These are phyloP conservation scores for Heliamphora pulchella DNA, from an alignment of 179 eudicot species.

Conservation along the genomic window DNA sequence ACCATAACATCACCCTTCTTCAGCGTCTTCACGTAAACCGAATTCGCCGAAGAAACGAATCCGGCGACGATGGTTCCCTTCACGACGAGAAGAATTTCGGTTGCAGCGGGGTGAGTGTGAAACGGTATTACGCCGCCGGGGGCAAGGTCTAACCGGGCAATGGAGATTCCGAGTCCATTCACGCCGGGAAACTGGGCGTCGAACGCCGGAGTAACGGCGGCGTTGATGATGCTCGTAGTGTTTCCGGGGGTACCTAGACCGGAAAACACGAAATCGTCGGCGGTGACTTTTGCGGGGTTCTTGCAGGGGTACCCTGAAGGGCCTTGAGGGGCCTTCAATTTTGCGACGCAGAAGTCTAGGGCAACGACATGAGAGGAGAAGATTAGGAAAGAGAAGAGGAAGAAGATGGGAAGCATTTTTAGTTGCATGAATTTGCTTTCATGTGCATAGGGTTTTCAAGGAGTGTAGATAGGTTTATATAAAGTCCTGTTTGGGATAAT, in stretches of 20 bases:
- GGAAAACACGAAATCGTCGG: constrained; percentile 44
- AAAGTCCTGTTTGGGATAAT: too few species aligned
- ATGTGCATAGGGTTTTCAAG: too few species aligned
- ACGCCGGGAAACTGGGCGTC: constrained; percentile 50
- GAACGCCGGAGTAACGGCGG: constrained; percentile 59
- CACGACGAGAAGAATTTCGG: constrained; percentile 40
- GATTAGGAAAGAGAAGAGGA: constrained; percentile 17
- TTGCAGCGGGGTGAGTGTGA: constrained; percentile 71
- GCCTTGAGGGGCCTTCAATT: constrained; percentile 28
- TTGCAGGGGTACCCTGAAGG: constrained; percentile 67
- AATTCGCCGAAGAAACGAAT: constrained; percentile 45
- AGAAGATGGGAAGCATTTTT: neutral
- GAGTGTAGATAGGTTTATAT: too few species aligned
- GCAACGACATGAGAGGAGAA: constrained; percentile 28
- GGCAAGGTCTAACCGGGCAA: constrained; percentile 50
- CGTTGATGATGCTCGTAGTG: constrained; percentile 46
- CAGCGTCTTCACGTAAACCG: constrained; percentile 42
- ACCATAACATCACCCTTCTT: constrained; percentile 52
- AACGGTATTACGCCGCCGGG: constrained; percentile 56
- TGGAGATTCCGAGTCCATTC: constrained; percentile 64
- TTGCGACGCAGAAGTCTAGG: constrained; percentile 65
- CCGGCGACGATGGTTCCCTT: constrained; percentile 60
- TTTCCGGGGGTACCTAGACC: constrained; percentile 46
- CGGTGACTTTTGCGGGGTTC: constrained; percentile 33
- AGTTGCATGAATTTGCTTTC: too few species aligned